phyloP scores from a whole-genome alignment of 148 eudicot species.

The Rhododendron kiyosumense region DNA sequence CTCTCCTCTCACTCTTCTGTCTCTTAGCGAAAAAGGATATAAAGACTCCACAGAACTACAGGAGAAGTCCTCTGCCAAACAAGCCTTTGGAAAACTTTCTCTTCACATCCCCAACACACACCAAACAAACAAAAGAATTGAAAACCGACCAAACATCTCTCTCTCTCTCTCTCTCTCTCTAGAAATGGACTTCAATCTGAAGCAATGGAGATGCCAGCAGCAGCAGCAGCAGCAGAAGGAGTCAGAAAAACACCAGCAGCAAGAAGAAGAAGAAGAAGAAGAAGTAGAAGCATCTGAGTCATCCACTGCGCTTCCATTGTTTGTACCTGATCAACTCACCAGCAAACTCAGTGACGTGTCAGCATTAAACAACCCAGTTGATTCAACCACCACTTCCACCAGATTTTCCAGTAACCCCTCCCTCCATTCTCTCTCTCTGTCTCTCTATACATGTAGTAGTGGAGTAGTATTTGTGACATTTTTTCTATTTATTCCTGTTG shows the following conservation, averaged over 20 bases:
- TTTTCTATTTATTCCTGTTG: background rate
- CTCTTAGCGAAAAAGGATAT: background rate
- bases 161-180: slow-evolving; percentile 20
- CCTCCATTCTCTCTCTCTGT: slow-evolving; percentile 8
- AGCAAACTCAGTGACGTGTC: slow-evolving; percentile 30
- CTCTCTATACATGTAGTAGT: background rate
- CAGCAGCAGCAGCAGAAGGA: slow-evolving; percentile 26
- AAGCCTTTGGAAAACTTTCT: slow-evolving; percentile 1
- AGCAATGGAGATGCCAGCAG: slow-evolving; percentile 69
- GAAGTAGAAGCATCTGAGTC: slow-evolving; percentile 4
- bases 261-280: slow-evolving; percentile 23
- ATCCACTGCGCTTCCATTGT: slow-evolving; percentile 60
- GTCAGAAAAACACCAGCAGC: slow-evolving; percentile 42
- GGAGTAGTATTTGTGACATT: background rate
- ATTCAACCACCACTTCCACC: slow-evolving; percentile 32
- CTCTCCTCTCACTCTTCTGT: background rate
- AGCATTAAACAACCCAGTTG: slow-evolving; percentile 20
- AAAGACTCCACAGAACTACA: background rate
- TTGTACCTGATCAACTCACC: slow-evolving; percentile 39
- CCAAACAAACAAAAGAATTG: background rate
- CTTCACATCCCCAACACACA: slow-evolving; percentile 1
- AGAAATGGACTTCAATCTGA: slow-evolving; percentile 63
- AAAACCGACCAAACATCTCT: background rate
- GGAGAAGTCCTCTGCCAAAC: background rate
- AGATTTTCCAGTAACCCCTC: slow-evolving; percentile 39